Evolutionary conservation across 1,139 yeast genomes (phyloP).

Genomic region (Yamadazyma epiphylla): DNA sequence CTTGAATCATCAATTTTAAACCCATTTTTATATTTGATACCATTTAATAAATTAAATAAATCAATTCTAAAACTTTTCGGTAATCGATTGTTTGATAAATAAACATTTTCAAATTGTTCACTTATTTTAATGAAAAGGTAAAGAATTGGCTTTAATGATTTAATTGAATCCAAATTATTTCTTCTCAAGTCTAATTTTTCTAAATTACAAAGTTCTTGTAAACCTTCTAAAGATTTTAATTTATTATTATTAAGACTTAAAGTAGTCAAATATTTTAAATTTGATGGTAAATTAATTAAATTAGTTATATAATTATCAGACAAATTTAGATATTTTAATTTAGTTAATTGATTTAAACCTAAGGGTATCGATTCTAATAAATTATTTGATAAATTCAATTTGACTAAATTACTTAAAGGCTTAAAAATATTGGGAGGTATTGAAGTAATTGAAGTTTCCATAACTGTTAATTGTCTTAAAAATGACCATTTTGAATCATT

Average conservation of each 20-base stretch:
- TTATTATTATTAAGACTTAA: slow-evolving; percentile 56
- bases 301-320: slow-evolving; percentile 50
- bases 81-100: slow-evolving; percentile 42
- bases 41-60: slow-evolving; percentile 51
- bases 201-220: slow-evolving; percentile 42
- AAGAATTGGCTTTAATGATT: slow-evolving; percentile 33
- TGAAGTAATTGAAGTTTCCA: slow-evolving; percentile 49
- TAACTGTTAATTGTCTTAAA: slow-evolving; percentile 53
- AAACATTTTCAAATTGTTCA: slow-evolving; percentile 28
- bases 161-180: slow-evolving; percentile 36
- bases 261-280: slow-evolving; percentile 41
- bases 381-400: slow-evolving; percentile 57
- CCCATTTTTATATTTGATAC: slow-evolving; percentile 45
- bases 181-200: slow-evolving; percentile 59
- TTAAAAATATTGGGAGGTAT: slow-evolving; percentile 46
- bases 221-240: slow-evolving; percentile 40
- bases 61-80: slow-evolving; percentile 51
- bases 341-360: slow-evolving; percentile 46
- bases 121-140: slow-evolving; percentile 30
- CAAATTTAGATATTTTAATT: slow-evolving; percentile 52
- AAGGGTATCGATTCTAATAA: slow-evolving; percentile 47
- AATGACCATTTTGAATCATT: slow-evolving; percentile 49
- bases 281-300: slow-evolving; percentile 36
- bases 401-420: slow-evolving; percentile 48
- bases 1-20: slow-evolving; percentile 57